A percentile compares a stretch with the other conserved stretches of the same genome.
Conservation (phyloP, 1,284 basidiomycete species). For the Malassezia dermatis region DNA sequence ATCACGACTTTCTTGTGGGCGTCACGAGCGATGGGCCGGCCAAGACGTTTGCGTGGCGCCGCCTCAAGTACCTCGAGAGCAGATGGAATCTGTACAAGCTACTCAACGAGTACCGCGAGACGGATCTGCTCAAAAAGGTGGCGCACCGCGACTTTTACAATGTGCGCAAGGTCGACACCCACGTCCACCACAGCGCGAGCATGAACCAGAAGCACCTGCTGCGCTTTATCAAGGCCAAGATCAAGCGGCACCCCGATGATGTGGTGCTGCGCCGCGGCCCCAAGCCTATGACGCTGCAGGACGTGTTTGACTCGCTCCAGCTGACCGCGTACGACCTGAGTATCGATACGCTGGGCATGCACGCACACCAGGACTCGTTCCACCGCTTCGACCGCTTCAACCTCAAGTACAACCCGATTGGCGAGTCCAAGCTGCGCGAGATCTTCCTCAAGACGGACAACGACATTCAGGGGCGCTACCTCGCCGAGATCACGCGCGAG, state of each 20-base stretch:
- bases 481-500: constrained; percentile 91
- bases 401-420: constrained; percentile 73
- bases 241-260: constrained; percentile 78
- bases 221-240: constrained; percentile 96
- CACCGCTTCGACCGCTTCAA: constrained; percentile 73
- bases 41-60: constrained; percentile 86
- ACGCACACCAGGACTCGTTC: constrained; percentile 92
- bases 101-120: constrained; percentile 85
- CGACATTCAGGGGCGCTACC: constrained; percentile 61
- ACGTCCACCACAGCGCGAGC: constrained; percentile 93
- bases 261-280: constrained; percentile 91
- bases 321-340: constrained; percentile 94
- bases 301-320: constrained; percentile 91
- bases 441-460: constrained; percentile 99
- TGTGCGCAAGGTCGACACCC: constrained; percentile 88
- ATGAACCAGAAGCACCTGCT: constrained; percentile 99
- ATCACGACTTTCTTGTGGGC: constrained; percentile 65
- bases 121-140: constrained; percentile 84
- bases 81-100: constrained; percentile 92
- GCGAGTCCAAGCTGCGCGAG: constrained; percentile 85
- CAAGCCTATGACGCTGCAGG: constrained; percentile 71
- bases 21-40: constrained; percentile 80
- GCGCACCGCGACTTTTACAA: constrained; percentile 85
- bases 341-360: constrained; percentile 99
- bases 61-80: constrained; percentile 84